phyloP scores from a whole-genome alignment of 345 rosid species.

The Alliaria petiolata region DNA sequence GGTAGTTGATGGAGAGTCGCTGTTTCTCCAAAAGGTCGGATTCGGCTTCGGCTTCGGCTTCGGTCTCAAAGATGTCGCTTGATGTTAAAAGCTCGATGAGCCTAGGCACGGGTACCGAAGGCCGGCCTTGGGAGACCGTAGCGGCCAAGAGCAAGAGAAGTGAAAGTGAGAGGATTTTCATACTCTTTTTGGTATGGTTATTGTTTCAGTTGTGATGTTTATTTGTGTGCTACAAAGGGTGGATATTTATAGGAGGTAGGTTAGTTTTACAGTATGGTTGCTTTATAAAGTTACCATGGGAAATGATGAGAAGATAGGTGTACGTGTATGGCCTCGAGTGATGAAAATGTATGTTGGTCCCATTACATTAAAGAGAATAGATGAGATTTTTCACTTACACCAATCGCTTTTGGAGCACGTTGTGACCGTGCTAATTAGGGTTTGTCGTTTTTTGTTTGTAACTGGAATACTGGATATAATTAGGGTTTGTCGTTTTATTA shows the following conservation, averaged over 20 bases:
- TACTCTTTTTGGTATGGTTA: background rate
- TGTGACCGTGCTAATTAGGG: background rate
- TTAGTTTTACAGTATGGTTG: background rate
- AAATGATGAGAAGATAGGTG: background rate
- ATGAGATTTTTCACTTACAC: background rate
- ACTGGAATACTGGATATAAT: too few species aligned
- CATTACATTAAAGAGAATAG: background rate
- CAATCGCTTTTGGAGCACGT: conserved; percentile 25
- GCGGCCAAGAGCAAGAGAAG: conserved; percentile 30
- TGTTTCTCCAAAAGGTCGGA: background rate
- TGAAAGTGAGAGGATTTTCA: conserved; percentile 25
- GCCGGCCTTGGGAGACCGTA: conserved; percentile 7
- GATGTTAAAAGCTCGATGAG: conserved; percentile 14
- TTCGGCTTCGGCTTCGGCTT: background rate
- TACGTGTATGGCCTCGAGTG: background rate
- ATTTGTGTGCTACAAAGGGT: background rate
- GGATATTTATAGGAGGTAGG: conserved; percentile 10
- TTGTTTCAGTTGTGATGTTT: conserved; percentile 20
- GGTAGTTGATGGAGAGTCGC: conserved; percentile 24
- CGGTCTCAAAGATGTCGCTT: background rate
- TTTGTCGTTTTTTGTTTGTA: background rate
- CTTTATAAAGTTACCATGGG: background rate
- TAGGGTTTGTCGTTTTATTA: too few species aligned
- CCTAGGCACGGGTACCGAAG: background rate
- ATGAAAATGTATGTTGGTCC: background rate